Evolutionary conservation across 164 flowering plant species (phyloP).

Genomic region (Macadamia tetraphylla): DNA sequence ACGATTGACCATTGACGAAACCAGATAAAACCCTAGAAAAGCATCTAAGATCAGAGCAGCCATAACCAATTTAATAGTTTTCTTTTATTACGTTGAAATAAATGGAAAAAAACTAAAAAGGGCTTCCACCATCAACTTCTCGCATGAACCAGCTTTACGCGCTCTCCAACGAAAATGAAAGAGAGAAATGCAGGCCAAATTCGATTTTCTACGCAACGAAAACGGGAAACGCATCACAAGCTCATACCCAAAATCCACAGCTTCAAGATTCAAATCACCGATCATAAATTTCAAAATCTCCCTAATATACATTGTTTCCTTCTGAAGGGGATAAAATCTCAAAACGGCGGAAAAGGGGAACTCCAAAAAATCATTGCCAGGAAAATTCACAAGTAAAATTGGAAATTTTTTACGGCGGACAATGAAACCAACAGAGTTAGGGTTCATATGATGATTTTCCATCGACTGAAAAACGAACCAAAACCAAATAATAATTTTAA

Average conservation of each 20-base stretch:
- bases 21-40: too few relatives aligned
- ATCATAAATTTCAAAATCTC: neutral
- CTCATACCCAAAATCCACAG: slow-evolving; percentile 1
- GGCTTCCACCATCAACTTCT: too few relatives aligned
- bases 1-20: too few relatives aligned
- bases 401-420: neutral
- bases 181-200: neutral
- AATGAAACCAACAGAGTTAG: neutral
- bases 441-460: neutral
- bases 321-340: neutral
- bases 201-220: neutral
- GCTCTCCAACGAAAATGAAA: neutral
- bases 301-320: neutral
- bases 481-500: neutral
- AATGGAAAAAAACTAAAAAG: too few relatives aligned
- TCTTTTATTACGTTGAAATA: too few relatives aligned
- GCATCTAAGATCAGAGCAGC: too few relatives aligned
- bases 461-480: neutral
- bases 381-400: neutral
- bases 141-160: too few relatives aligned
- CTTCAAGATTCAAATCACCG: neutral
- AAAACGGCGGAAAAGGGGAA: neutral
- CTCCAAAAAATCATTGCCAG: neutral
- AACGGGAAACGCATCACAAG: neutral
- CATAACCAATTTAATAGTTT: too few relatives aligned